Base-by-base conservation (phyloP, 225 moss, liverwort and hornwort genomes). In the Sphagnum tenellum region DNA sequence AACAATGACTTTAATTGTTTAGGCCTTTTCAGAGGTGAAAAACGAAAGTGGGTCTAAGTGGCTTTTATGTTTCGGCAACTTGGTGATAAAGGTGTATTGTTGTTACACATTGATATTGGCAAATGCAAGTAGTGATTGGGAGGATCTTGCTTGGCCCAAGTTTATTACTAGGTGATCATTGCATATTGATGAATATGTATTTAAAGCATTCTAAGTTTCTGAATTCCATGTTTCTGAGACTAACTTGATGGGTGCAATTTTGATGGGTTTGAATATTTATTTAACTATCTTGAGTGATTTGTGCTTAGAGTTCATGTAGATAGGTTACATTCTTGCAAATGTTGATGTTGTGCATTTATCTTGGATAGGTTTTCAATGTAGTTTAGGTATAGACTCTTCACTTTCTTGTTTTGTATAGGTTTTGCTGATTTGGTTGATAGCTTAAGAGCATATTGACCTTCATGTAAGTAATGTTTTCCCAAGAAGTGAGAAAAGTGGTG, bases 111-210 rank as follows among this genome's bases (percentile, higher is more conserved):
- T 65, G 98, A 98, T 76, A 77, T 98, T 46, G 87, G 79, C 64
- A 84, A 84, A 64, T 89, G 98, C 49, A 89, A 89, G 58, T 83
- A 90, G 64, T 90, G 89, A 57, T 79, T 93, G 75, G 98, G 93
- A 75, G 93, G 98, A 62, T 93, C 98, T 14, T 89, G 90, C 70
- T 83, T 98, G 63, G 98, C 98, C 50, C 90, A 98, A 72, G 90
- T 74, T 66, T 93, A 87, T 78, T 90, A 93, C 73, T 93, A 98
- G 92, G 92, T 96, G 61, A 46, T 48, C 52, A 56, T 48, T 44
- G 63, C 3, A 52, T 51, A 59, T 5, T 60, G 8, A 5, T 5
- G 6, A 11, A 8, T 44, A 50, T 3, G 8, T 13, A 4, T 11
- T 48, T 8, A 3, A 50, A 46, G 12, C 4, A 4, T 3, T 57